phyloP scores from a whole-genome alignment of 2,329 filamentous ascomycete species.

The Aureobasidium sp. region DNA sequence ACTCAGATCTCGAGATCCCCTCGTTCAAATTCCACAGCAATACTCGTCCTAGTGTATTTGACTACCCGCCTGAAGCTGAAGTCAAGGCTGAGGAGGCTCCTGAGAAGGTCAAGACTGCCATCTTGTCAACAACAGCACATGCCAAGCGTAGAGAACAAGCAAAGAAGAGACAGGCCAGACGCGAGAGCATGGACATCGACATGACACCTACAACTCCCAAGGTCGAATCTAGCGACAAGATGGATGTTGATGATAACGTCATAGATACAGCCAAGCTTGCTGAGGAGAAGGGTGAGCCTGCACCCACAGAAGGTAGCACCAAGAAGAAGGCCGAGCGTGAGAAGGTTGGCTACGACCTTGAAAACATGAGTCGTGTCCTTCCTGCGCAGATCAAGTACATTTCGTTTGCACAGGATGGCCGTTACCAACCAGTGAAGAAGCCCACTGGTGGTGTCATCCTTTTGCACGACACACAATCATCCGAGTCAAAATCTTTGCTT shows the following conservation, averaged over 20 bases:
- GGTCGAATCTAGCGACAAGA: constrained; percentile 62
- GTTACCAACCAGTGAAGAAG: constrained; percentile 92
- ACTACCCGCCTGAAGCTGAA: constrained; percentile 95
- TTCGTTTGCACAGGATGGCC: constrained; percentile 71
- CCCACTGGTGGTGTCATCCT: constrained; percentile 90
- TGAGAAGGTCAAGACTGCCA: constrained; percentile 88
- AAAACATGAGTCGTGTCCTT: constrained; percentile 94
- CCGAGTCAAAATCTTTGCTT: constrained; percentile 70
- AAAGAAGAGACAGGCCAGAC: constrained; percentile 81
- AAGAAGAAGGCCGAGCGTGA: constrained; percentile 95
- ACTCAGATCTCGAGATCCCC: constrained; percentile 88
- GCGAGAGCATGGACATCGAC: constrained; percentile 85
- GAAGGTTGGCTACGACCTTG: constrained; percentile 90
- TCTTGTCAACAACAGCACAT: constrained; percentile 92
- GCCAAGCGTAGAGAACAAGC: constrained; percentile 91
- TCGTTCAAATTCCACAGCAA: constrained; percentile 95
- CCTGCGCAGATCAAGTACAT: constrained; percentile 93
- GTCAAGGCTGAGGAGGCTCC: constrained; percentile 91
- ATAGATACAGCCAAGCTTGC: constrained; percentile 33
- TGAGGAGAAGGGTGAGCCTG: constrained; percentile 41
- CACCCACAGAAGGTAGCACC: constrained; percentile 45
- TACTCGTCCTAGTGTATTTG: constrained; percentile 88
- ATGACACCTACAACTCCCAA: constrained; percentile 68
- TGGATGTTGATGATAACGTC: constrained; percentile 57
- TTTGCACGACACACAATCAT: constrained; percentile 75